Evolutionary conservation across 805 yeast species (phyloP).

Genomic region (Grigorovia yakushimaensis): DNA sequence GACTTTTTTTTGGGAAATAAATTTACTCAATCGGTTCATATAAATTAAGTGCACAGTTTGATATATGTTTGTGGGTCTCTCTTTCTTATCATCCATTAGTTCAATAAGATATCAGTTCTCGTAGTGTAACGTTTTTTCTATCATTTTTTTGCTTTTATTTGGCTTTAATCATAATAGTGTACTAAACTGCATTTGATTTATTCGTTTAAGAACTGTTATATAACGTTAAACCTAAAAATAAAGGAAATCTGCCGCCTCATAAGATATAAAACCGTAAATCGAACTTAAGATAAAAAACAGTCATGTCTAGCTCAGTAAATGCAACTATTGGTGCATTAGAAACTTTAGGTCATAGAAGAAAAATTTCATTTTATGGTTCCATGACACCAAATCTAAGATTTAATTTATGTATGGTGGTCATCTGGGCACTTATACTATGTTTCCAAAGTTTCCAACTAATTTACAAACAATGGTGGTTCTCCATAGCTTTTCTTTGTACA

Average conservation of each 20-base stretch:
- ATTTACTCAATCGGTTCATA: background rate
- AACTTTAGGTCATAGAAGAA: slow-evolving; percentile 15
- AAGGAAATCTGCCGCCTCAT: no score
- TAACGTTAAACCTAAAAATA: no score
- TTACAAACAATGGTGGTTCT: slow-evolving; percentile 58
- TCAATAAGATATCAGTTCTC: no score
- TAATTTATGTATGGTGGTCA: slow-evolving; percentile 45
- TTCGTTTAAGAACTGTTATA: no score
- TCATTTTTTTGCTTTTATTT: no score
- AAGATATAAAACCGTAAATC: no score
- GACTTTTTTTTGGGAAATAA: background rate
- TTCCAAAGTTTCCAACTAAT: slow-evolving; percentile 37
- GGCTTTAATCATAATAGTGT: no score
- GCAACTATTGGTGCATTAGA: slow-evolving; percentile 41
- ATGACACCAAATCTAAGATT: slow-evolving; percentile 45
- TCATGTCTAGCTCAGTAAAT: background rate
- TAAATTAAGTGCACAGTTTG: background rate
- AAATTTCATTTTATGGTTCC: slow-evolving; percentile 30
- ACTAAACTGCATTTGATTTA: no score
- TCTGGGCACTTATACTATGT: slow-evolving; percentile 41
- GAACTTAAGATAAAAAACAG: background rate
- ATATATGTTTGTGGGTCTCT: background rate
- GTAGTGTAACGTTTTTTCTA: no score
- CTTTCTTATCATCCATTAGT: background rate
- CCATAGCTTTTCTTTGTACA: slow-evolving; percentile 46